These are phyloP conservation scores for Aspergillus leporis DNA, from an alignment of 495 filamentous ascomycete genomes.

Conservation along the genomic window DNA sequence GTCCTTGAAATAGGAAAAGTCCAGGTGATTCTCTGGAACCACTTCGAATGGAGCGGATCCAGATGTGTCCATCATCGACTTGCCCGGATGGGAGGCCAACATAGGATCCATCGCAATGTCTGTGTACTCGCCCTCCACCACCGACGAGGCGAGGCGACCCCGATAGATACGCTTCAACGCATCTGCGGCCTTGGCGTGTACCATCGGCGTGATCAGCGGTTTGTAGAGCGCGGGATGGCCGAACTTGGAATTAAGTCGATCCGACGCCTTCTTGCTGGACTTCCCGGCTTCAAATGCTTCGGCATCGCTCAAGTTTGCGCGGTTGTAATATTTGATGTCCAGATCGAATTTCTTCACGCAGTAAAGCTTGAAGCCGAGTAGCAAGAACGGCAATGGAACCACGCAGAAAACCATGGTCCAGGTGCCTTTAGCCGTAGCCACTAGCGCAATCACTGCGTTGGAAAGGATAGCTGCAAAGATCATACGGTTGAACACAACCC, in stretches of 20 bases:
- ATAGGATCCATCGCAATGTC: constrained; percentile 79
- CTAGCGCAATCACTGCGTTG: constrained; percentile 75
- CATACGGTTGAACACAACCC: constrained; percentile 85
- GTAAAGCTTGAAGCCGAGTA: constrained; percentile 84
- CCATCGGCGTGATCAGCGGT: constrained; percentile 91
- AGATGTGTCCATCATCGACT: constrained; percentile 42
- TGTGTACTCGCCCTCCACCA: constrained; percentile 65
- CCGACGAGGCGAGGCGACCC: constrained; percentile 69
- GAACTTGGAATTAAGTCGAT: constrained; percentile 78
- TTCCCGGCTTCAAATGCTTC: constrained; percentile 52
- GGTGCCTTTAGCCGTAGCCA: constrained; percentile 60
- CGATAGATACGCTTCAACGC: constrained; percentile 77
- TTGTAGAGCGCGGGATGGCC: constrained; percentile 90
- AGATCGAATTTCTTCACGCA: constrained; percentile 76
- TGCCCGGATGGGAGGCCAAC: constrained; percentile 73
- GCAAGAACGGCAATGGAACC: constrained; percentile 74
- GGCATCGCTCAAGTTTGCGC: constrained; percentile 57
- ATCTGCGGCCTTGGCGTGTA: constrained; percentile 84
- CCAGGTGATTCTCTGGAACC: constrained; percentile 84
- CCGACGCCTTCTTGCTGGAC: constrained; percentile 54
- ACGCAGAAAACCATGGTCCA: constrained; percentile 65
- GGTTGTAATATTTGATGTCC: constrained; percentile 74
- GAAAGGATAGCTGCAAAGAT: constrained; percentile 79
- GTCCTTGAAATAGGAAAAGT: constrained; percentile 90
- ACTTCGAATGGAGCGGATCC: constrained; percentile 71